A percentile compares a stretch with the other conserved stretches of the same genome.
These are phyloP conservation scores for Citrus hindsii DNA, from an alignment of 345 rosid species.

Conservation along the genomic window DNA sequence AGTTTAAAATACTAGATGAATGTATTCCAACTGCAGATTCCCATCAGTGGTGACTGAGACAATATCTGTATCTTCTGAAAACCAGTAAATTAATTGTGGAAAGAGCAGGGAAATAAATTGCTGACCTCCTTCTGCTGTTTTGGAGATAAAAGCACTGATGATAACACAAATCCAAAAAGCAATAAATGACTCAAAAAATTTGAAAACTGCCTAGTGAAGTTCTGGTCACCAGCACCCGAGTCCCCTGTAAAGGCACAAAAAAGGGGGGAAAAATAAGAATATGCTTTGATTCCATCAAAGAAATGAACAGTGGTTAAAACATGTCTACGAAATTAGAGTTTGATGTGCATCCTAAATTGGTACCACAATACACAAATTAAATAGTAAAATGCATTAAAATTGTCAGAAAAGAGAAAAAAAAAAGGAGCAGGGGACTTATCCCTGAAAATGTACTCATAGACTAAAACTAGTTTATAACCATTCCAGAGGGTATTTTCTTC, in stretches of 20 bases:
- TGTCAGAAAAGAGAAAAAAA: background rate
- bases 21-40: background rate
- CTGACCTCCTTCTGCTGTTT: conserved; percentile 35
- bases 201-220: conserved; percentile 18
- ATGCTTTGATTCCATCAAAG: background rate
- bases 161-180: conserved; percentile 19
- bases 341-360: background rate
- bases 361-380: background rate
- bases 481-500: background rate
- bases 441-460: background rate
- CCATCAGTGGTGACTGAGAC: background rate
- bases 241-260: conserved; percentile 25
- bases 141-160: conserved; percentile 9
- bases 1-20: background rate
- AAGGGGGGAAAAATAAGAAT: background rate
- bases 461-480: background rate
- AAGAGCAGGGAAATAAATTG: background rate
- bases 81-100: background rate
- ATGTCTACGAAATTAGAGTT: background rate
- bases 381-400: background rate
- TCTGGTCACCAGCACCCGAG: conserved; percentile 31
- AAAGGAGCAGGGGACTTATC: background rate
- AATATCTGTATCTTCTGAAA: background rate
- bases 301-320: background rate
- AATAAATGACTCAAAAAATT: conserved; percentile 17